A percentile compares a stretch with the other conserved stretches of the same genome.
Conservation (phyloP, 345 rosid genomes). For the Eucalyptus cladocalyx region DNA sequence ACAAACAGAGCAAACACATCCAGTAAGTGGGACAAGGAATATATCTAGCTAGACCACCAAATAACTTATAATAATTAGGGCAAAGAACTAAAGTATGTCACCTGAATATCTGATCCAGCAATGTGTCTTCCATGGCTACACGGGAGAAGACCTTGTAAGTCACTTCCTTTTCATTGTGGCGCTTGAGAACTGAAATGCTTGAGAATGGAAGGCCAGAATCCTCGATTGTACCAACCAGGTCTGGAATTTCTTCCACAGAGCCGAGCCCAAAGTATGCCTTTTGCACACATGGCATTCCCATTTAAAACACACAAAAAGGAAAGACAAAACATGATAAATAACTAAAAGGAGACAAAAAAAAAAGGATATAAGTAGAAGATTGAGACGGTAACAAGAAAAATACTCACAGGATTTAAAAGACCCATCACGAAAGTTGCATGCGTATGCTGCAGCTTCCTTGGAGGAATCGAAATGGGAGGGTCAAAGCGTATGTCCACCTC, state of each 20-base stretch:
- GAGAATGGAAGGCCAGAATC: slow-evolving; percentile 70
- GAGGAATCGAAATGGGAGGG: slow-evolving; percentile 58
- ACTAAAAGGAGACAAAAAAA: background rate
- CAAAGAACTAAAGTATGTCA: slow-evolving; percentile 2
- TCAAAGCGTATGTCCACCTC: slow-evolving; percentile 56
- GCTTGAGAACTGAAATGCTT: slow-evolving; percentile 64
- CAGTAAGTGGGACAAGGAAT: background rate
- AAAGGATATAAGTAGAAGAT: background rate
- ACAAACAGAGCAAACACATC: background rate
- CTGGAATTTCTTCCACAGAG: slow-evolving; percentile 49
- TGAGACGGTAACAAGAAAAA: background rate
- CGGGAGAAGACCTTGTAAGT: slow-evolving; percentile 82
- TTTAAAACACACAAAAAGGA: background rate
- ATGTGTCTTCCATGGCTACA: slow-evolving; percentile 37
- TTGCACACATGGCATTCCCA: background rate
- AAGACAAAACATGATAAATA: background rate
- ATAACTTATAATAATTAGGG: background rate
- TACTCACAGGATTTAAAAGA: slow-evolving; percentile 69
- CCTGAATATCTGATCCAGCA: slow-evolving; percentile 82
- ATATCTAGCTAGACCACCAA: background rate
- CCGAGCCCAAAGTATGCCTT: slow-evolving; percentile 69
- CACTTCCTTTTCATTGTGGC: slow-evolving; percentile 35
- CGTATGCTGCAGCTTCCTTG: slow-evolving; percentile 78
- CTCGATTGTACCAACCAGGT: slow-evolving; percentile 74
- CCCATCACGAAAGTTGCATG: slow-evolving; percentile 94